Percentiles rank a stretch among this genome's conserved stretches.
These are phyloP conservation scores for Bruguiera hainesii DNA, from an alignment of 441 rosid species.

Conservation along the genomic window DNA sequence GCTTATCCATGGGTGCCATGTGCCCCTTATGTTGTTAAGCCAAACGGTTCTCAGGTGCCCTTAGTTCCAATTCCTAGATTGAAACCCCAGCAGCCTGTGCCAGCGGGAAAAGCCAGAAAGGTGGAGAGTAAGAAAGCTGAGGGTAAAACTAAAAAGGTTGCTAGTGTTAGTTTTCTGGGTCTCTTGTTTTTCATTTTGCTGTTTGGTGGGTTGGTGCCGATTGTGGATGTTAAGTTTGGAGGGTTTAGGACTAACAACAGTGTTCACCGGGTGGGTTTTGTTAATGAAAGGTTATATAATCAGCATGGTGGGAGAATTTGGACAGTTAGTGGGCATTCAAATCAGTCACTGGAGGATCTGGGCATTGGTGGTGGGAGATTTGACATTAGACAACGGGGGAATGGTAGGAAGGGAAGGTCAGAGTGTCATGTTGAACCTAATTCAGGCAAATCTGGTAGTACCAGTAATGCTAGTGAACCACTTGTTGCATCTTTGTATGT, in stretches of 20 bases:
- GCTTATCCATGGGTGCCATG: constrained; percentile 83
- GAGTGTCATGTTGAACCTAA: constrained; percentile 22
- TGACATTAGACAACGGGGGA: constrained; percentile 30
- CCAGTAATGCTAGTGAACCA: constrained; percentile 62
- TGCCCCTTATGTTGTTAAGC: constrained; percentile 73
- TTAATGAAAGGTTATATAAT: constrained; percentile 36
- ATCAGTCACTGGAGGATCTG: constrained; percentile 43
- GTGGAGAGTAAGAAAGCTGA: constrained; percentile 52
- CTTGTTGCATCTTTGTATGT: constrained; percentile 92
- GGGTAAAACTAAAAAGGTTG: constrained; percentile 80
- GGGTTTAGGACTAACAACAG: constrained; percentile 33
- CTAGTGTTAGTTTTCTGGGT: constrained; percentile 89
- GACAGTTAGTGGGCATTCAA: constrained; percentile 41
- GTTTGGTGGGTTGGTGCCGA: constrained; percentile 81
- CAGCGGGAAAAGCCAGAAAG: constrained; percentile 55
- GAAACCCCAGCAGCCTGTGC: constrained; percentile 51
- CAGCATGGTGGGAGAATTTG: constrained; percentile 60
- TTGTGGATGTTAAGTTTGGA: constrained; percentile 59
- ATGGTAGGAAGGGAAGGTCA: constrained; percentile 32
- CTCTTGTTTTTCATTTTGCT: constrained; percentile 67
- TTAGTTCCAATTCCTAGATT: constrained; percentile 92
- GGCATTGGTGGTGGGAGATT: constrained; percentile 30
- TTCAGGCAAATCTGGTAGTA: constrained; percentile 26
- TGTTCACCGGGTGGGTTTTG: constrained; percentile 38
- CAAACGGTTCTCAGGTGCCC: constrained; percentile 90